Evolutionary conservation across 805 yeast species (phyloP), one percentile per base, ranked within the genome.

Genomic region (Ogataea populi-albae): DNA sequence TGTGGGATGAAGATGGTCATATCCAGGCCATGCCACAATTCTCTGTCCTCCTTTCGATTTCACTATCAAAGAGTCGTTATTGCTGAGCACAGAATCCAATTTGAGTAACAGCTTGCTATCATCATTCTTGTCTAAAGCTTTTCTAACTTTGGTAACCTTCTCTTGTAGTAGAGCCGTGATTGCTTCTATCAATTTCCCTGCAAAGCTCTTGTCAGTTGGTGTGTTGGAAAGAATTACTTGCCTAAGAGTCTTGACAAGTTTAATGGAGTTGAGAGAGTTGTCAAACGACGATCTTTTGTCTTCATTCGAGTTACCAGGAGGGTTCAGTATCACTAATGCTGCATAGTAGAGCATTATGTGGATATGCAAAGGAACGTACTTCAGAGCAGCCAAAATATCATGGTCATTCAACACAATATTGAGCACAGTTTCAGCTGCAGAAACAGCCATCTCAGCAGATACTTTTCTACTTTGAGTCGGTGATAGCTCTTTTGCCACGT

Each of bases 331-430:
- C 19, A 79, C 55, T 34, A 79, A 55, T 0, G 81, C 79, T 2
- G 86, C 82, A 46, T 79, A 80, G 50, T 79, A 81, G 9, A 79
- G 58, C 86, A 81, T 80, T 34, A 81, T 69, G 51, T 79, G 85
- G 26, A 81, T 76, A 52, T 81, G 86, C n/a, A 79, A 73, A 0
- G 88, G 88, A 15, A 79, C 81, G 47, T 75, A 81, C 47, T 69
- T 70, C 40, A 81, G 60, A 30, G 77, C 75, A 6, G 68, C 62
- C 18, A 70, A 54, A 22, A 81, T 75, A 50, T 81, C 86, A 9
- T 65, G 59, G 52, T 81, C 87, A 31, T 69, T 71, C 4, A 79
- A 60, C 0, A 78, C 80, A 36, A 79, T 57, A 38, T 75, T 77
- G 32, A 81, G 53, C 1, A 81, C 79, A 0, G 81, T 75, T 32